Base-by-base conservation (phyloP, 108 stramenopile genomes). In the Skeletonema tropicum region DNA sequence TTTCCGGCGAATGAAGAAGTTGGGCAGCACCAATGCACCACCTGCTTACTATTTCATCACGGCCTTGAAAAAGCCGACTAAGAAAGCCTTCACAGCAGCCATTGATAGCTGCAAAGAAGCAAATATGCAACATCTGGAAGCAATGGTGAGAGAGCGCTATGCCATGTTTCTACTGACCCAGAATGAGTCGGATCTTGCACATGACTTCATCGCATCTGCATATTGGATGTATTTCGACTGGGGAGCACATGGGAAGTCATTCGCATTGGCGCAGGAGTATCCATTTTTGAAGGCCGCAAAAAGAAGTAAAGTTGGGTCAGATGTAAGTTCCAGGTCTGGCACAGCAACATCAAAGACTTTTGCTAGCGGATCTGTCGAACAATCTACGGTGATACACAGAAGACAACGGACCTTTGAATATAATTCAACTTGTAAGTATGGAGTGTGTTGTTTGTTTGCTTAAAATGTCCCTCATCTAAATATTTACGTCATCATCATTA, bases 61-160 rank as follows among this genome's bases (percentile, higher is more conserved):
- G 42, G 83, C 83, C 5, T 17, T 79, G 49, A 59, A 69, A n/a
- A 58, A 75, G 23, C 62, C 71, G 59, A 69, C 19, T 3, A 70
- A 38, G 15, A 42, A 64, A 26, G n/a, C 57, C 15, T 84, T 74
- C 42, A 63, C 70, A 4, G 36, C 61, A 8, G 83, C 83, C 12
- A 75, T 84, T n/a, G 61, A 52, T 36, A 65, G 60, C 12, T 84
- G 83, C 67, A 15, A 19, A 6, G 46, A 68, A 32, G 45, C 30
- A 6, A 19, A 48, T 6, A 23, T 79, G 35, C 35, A 35, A 8
- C 73, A 84, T 42, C 26, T 84, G 45, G 73, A 74, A 69, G 83
- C 83, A 12, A 52, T 84, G 63, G 73, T 68, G 52, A 79, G 71
- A 38, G 83, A 84, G 64, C 73, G 65, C 29, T 79, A 67, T 45